phyloP scores from a whole-genome alignment of 1,284 basidiomycete species.

The Leccinum insolens region DNA sequence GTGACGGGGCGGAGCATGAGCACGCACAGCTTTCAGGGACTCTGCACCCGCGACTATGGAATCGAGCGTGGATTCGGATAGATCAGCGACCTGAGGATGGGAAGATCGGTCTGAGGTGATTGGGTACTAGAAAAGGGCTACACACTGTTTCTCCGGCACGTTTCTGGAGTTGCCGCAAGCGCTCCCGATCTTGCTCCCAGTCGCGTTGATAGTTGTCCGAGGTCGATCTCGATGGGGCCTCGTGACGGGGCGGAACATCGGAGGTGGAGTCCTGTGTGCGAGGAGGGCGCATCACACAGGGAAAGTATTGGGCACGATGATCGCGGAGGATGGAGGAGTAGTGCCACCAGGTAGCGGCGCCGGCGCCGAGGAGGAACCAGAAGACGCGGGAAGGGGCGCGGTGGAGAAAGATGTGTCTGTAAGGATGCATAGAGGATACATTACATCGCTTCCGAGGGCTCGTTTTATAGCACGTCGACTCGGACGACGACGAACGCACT shows the following conservation, averaged over 20 bases:
- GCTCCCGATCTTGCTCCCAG: conserved; percentile 47
- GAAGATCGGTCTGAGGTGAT: not conserved
- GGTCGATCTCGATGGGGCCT: conserved; percentile 5
- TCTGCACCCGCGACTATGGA: conserved; percentile 57
- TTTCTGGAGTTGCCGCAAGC: conserved; percentile 46
- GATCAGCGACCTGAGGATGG: conserved; percentile 53
- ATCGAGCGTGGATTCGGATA: conserved; percentile 73
- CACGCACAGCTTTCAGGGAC: conserved; percentile 59
- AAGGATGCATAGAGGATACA: conserved; percentile 37
- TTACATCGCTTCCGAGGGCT: conserved; percentile 6
- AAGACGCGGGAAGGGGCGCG: conserved; percentile 57
- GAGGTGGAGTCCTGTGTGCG: conserved; percentile 15
- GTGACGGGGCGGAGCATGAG: not conserved
- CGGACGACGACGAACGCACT: conserved; percentile 23
- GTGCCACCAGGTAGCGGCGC: conserved; percentile 51
- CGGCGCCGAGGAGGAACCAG: conserved; percentile 70
- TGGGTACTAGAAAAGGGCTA: conserved; percentile 6
- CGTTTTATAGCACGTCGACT: conserved; percentile 14
- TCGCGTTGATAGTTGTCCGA: conserved; percentile 34
- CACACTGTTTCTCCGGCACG: conserved; percentile 61
- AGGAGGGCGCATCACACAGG: conserved; percentile 26
- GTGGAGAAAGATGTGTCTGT: conserved; percentile 35
- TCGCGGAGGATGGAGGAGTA: conserved; percentile 29
- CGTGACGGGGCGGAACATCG: conserved; percentile 8
- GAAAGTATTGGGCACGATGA: conserved; percentile 28